Base-by-base conservation (phyloP, 2,329 filamentous ascomycete genomes). In the Neonectria neomacrospora region DNA sequence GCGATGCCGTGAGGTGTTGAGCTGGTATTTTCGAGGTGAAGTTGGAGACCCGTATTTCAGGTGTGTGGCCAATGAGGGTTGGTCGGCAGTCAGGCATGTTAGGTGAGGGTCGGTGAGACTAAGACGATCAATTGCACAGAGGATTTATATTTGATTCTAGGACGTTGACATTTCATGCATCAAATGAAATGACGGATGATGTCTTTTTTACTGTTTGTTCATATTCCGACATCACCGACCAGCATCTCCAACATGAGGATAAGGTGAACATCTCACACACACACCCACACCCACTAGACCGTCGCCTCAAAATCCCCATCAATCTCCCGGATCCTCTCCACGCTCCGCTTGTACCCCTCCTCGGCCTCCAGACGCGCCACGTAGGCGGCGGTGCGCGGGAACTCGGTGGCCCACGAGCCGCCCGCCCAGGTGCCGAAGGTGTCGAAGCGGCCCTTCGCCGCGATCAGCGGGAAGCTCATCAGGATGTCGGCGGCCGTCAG, bases 401-500 rank as follows among this genome's bases (percentile, higher is more conserved):
- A 82, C 52, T 76, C 71, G 4, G 67, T 68, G 63, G 73, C 73
- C 68, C 81, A 81, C 9, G 76, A 77, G 2, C 78, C 80, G 4
- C 72, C 76, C 58, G 81, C 75, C 76, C 80, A 86, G 26, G 68
- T 70, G 8, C 80, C 82, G 63, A 84, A 76, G 0, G 71, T 69
- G 28, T 80, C 75, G 44, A 84, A 75, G 56, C 76, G 76, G 14
- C 74, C 69, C 67, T 79, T 78, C 37, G 78, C 78, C 10, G 79
- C 79, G 53, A 87, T 79, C 58, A 87, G 75, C 14, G 80, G 81
- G 75, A 84, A 87, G 74, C 83, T 85, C 69, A 87, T 75, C 56
- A 87, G 74, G 60, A 87, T 82, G 65, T 86, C 85, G 7, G 83
- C 85, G 1, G 84, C 81, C 2, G 83, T 84, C 54, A 87, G 78